A percentile compares a stretch with the other conserved stretches of the same genome.
These are phyloP conservation scores for Melanomma pulvis-pyrius DNA, from an alignment of 495 filamentous ascomycete genomes.

Conservation along the genomic window DNA sequence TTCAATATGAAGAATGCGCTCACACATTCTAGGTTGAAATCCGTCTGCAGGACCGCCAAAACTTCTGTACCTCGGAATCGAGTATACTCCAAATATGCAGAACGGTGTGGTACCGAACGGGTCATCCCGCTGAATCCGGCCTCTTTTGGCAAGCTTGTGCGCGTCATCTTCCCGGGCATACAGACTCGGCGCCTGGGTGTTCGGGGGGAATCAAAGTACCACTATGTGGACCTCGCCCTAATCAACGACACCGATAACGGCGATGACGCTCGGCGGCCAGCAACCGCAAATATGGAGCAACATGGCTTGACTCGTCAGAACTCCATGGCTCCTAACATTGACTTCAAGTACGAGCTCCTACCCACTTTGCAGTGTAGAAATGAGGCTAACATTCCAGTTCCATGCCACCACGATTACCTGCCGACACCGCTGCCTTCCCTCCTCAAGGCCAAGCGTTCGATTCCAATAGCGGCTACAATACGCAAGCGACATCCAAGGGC, in stretches of 20 bases:
- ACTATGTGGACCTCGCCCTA: conserved; percentile 87
- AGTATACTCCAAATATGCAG: conserved; percentile 92
- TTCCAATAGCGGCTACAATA: conserved; percentile 15
- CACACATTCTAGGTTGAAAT: conserved; percentile 66
- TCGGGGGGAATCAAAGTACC: conserved; percentile 96
- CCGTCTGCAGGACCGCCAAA: conserved; percentile 76
- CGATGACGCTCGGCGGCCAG: conserved; percentile 16
- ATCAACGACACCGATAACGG: conserved; percentile 54
- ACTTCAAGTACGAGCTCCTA: conserved; percentile 44
- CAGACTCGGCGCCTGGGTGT: conserved; percentile 91
- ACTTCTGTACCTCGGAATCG: conserved; percentile 86
- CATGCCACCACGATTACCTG: conserved; percentile 54
- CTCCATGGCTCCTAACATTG: conserved; percentile 45
- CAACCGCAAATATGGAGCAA: neutral
- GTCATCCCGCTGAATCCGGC: conserved; percentile 94
- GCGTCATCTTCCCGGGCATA: conserved; percentile 92
- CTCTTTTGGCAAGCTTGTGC: conserved; percentile 94
- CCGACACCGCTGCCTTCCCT: conserved; percentile 71
- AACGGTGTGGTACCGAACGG: conserved; percentile 84
- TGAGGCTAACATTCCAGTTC: conserved; percentile 10
- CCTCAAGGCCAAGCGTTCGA: conserved; percentile 39
- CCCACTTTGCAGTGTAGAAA: neutral
- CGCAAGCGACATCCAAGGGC: conserved; percentile 35
- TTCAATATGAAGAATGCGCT: neutral
- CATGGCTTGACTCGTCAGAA: conserved; percentile 16